These are phyloP conservation scores for Pseudoscleropodium purum DNA, from an alignment of 225 moss, liverwort and hornwort species.

Conservation along the genomic window DNA sequence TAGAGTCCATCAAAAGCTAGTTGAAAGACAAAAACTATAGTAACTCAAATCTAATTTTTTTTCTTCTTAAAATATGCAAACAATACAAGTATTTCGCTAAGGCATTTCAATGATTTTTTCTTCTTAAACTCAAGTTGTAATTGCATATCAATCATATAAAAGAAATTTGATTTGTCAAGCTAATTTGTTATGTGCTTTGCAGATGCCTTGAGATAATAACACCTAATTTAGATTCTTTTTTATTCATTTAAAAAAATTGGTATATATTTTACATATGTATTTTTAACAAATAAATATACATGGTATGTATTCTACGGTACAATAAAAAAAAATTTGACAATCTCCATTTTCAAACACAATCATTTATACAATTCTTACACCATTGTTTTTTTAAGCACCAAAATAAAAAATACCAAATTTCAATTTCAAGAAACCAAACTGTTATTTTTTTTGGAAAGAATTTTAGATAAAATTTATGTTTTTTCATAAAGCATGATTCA, in stretches of 20 bases:
- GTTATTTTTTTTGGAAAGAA: not conserved
- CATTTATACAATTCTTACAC: not conserved
- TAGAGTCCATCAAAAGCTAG: fast-evolving
- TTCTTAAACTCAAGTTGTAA: not conserved
- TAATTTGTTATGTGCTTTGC: not conserved
- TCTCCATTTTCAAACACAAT: not conserved
- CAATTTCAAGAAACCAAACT: not conserved
- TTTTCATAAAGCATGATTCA: not conserved
- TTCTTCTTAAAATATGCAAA: not conserved
- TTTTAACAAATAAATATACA: not conserved
- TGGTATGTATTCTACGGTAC: too few relatives aligned
- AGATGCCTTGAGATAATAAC: fast-evolving
- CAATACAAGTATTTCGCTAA: not conserved
- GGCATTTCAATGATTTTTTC: not conserved
- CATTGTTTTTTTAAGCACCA: not conserved
- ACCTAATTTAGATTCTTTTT: fast-evolving
- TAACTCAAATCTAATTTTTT: not conserved
- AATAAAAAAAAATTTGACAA: not conserved
- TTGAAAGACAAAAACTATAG: not conserved
- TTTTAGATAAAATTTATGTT: too few relatives aligned
- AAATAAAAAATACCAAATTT: not conserved
- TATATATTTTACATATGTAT: too few relatives aligned
- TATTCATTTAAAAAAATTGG: fast-evolving
- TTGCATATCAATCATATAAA: not conserved
- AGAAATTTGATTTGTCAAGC: not conserved